Evolutionary conservation across 2,329 filamentous ascomycete genomes (phyloP).

Genomic region (Nothopassalora personata): DNA sequence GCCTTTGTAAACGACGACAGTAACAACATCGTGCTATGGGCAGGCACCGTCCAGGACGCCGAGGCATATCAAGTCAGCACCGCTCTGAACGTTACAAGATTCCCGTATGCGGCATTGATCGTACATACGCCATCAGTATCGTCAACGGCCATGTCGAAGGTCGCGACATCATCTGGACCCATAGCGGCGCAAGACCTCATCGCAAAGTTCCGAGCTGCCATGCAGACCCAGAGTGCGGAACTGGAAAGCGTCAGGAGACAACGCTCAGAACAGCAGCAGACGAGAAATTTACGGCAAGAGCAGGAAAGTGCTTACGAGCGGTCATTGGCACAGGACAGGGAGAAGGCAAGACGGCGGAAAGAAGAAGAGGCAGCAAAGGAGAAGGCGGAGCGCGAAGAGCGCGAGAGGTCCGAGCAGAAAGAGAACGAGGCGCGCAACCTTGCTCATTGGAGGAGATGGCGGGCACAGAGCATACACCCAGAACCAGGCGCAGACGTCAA

Average conservation of each 20-base stretch:
- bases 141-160: conserved; percentile 82
- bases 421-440: conserved; percentile 52
- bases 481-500: conserved; percentile 64
- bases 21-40: conserved; percentile 85
- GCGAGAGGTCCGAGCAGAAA: conserved; percentile 58
- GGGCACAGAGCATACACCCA: conserved; percentile 58
- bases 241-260: conserved; percentile 70
- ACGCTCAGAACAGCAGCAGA: conserved; percentile 71
- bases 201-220: conserved; percentile 66
- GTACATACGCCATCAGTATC: conserved; percentile 82
- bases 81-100: conserved; percentile 83
- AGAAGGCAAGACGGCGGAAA: conserved; percentile 68
- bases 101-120: conserved; percentile 80
- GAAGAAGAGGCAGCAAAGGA: conserved; percentile 66
- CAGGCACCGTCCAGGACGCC: conserved; percentile 83
- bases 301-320: conserved; percentile 93
- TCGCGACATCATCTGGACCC: conserved; percentile 71
- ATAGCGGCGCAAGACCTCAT: conserved; percentile 67
- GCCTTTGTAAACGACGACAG: conserved; percentile 66
- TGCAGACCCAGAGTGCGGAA: conserved; percentile 70
- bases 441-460: conserved; percentile 75
- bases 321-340: conserved; percentile 79
- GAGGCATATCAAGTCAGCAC: conserved; percentile 92
- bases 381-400: conserved; percentile 60
- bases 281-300: conserved; percentile 74